Conservation (phyloP, 768 basidiomycete genomes). For the Leccinum pellstonianum region DNA sequence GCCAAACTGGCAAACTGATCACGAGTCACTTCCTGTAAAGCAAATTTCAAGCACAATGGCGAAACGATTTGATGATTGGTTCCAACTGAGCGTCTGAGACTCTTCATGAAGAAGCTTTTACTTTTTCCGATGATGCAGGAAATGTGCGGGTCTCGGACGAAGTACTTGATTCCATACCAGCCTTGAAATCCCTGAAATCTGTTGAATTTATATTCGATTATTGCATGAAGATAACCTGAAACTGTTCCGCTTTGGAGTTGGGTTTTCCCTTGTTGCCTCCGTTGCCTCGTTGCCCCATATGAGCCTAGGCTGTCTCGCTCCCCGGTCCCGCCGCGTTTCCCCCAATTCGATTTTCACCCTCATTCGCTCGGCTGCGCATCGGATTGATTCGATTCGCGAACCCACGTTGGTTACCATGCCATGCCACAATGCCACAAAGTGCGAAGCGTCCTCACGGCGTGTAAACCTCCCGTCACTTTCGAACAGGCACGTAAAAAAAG, state of each 20-base stretch:
- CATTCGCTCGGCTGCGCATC: neutral
- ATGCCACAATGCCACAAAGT: conserved; percentile 4
- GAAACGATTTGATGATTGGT: neutral
- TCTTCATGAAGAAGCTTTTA: neutral
- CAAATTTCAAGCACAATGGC: neutral
- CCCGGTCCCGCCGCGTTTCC: neutral
- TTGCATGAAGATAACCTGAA: neutral
- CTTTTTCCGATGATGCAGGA: neutral
- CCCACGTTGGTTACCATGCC: conserved; percentile 9
- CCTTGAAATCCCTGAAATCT: neutral
- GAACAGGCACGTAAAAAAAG: conserved; percentile 12
- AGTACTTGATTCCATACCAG: neutral
- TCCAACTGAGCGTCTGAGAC: neutral
- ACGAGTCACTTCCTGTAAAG: neutral
- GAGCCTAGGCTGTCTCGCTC: neutral
- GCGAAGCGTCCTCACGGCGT: conserved; percentile 11
- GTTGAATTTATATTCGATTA: neutral
- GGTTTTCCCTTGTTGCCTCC: neutral
- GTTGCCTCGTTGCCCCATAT: neutral
- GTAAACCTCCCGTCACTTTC: conserved; percentile 1
- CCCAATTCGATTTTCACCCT: neutral
- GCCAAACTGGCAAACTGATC: neutral
- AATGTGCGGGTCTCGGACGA: neutral
- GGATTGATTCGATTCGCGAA: neutral
- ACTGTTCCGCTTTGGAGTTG: neutral